Evolutionary conservation across 805 yeast genomes (phyloP).

Genomic region (Teunomyces kruisii): DNA sequence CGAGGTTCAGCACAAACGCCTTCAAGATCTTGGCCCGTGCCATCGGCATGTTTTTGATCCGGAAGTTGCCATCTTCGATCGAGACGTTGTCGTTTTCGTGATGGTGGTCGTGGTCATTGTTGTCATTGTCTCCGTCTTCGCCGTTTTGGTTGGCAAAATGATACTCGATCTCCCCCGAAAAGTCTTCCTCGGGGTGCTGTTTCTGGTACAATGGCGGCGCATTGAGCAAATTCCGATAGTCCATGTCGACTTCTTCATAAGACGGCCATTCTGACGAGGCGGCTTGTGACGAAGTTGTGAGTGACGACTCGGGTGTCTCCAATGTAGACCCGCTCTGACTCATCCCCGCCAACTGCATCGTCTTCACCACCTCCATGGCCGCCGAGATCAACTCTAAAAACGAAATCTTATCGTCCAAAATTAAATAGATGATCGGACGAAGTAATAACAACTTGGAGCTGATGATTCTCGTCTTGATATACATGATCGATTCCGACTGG

Average conservation of each 20-base stretch:
- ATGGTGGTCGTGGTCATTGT: too few relatives aligned
- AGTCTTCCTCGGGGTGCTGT: slow-evolving; percentile 32
- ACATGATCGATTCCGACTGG: slow-evolving; percentile 39
- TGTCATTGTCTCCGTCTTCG: slow-evolving; percentile 7
- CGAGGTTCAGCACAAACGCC: slow-evolving; percentile 26
- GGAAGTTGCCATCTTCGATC: slow-evolving; percentile 15
- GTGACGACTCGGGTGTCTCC: slow-evolving; percentile 3
- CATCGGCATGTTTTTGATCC: slow-evolving; percentile 18
- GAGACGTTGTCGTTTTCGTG: neutral
- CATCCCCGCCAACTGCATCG: slow-evolving; percentile 1
- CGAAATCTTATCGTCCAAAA: slow-evolving; percentile 29
- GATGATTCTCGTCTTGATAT: slow-evolving; percentile 36
- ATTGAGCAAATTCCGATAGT: slow-evolving; percentile 19
- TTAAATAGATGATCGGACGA: slow-evolving; percentile 34
- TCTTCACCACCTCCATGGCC: slow-evolving; percentile 16
- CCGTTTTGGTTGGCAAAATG: neutral
- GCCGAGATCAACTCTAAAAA: slow-evolving; percentile 28
- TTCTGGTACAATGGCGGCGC: slow-evolving; percentile 29
- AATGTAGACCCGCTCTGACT: neutral
- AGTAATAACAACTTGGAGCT: slow-evolving; percentile 31
- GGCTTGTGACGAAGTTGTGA: neutral
- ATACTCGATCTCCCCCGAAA: slow-evolving; percentile 23
- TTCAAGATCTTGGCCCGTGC: slow-evolving; percentile 26
- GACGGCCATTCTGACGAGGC: slow-evolving; percentile 5
- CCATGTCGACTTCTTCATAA: slow-evolving; percentile 15